Evolutionary conservation across 108 stramenopile species (phyloP).

Genomic region (Nitzschia sp.): DNA sequence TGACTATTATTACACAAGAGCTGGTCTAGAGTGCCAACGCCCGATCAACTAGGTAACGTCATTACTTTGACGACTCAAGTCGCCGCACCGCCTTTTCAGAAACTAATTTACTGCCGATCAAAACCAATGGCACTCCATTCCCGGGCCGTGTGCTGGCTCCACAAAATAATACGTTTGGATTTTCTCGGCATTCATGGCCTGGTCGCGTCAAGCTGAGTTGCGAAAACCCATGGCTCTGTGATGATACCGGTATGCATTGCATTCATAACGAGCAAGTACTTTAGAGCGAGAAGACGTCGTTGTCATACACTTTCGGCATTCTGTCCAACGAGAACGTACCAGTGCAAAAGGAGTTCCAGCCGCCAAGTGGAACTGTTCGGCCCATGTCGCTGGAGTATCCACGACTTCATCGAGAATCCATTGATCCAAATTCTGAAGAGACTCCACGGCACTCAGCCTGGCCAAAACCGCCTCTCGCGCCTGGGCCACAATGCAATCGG

Average conservation of each 20-base stretch:
- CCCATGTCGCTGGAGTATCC: conserved; percentile 75
- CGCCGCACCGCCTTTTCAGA: conserved; percentile 35
- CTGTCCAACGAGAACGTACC: conserved; percentile 22
- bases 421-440: conserved; percentile 40
- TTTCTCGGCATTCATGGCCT: conserved; percentile 31
- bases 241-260: not conserved
- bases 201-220: conserved; percentile 75
- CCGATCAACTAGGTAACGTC: too few relatives aligned
- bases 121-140: conserved; percentile 90
- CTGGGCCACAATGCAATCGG: conserved; percentile 34
- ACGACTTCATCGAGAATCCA: conserved; percentile 70
- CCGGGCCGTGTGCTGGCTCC: conserved; percentile 91
- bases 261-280: too few relatives aligned
- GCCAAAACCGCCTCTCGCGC: conserved; percentile 53
- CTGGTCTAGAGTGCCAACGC: too few relatives aligned
- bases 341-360: conserved; percentile 82
- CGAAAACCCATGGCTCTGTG: conserved; percentile 69
- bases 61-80: too few relatives aligned
- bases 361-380: conserved; percentile 71
- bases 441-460: conserved; percentile 54
- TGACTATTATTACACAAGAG: too few relatives aligned
- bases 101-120: conserved; percentile 77
- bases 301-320: too few relatives aligned
- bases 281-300: too few relatives aligned
- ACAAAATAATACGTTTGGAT: conserved; percentile 71